phyloP scores from a whole-genome alignment of 2,329 filamentous ascomycete species.

The Gnomoniopsis sp. region DNA sequence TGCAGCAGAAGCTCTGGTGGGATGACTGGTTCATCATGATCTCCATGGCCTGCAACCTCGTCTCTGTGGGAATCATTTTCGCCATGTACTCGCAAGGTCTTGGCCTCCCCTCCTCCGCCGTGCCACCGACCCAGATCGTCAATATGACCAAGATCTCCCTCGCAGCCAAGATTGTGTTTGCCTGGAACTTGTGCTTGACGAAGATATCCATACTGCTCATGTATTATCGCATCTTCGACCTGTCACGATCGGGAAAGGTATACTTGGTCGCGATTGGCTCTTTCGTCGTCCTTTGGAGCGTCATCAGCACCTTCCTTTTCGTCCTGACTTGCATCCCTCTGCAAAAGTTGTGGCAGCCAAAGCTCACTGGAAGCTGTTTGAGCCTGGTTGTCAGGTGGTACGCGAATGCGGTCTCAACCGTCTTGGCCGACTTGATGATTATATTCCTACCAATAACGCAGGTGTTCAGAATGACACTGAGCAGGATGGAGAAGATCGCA shows the following conservation, averaged over 20 bases:
- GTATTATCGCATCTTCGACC: constrained; percentile 50
- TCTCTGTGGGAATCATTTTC: constrained; percentile 44
- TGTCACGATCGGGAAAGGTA: constrained; percentile 39
- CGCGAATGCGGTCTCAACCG: constrained; percentile 44
- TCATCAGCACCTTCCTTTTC: constrained; percentile 45
- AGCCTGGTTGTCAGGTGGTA: constrained; percentile 49
- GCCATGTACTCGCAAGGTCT: constrained; percentile 44
- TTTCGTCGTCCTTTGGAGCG: constrained; percentile 44
- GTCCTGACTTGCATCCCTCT: constrained; percentile 52
- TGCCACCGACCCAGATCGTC: constrained; percentile 34
- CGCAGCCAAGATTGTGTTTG: constrained; percentile 45
- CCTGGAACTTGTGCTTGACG: constrained; percentile 45
- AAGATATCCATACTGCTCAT: constrained; percentile 48
- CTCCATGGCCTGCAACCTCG: constrained; percentile 45
- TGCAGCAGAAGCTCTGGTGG: constrained; percentile 44
- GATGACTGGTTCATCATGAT: constrained; percentile 48
- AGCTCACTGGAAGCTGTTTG: constrained; percentile 43
- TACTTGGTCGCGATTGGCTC: constrained; percentile 34
- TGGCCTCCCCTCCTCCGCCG: constrained; percentile 41
- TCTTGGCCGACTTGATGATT: constrained; percentile 44
- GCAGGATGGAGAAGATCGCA: constrained; percentile 38
- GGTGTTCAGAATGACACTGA: constrained; percentile 43
- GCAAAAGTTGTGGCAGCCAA: constrained; percentile 44
- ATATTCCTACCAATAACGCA: constrained; percentile 40
- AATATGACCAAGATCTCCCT: constrained; percentile 45